phyloP scores from a whole-genome alignment of 768 basidiomycete species.

The Pisolithus albus region DNA sequence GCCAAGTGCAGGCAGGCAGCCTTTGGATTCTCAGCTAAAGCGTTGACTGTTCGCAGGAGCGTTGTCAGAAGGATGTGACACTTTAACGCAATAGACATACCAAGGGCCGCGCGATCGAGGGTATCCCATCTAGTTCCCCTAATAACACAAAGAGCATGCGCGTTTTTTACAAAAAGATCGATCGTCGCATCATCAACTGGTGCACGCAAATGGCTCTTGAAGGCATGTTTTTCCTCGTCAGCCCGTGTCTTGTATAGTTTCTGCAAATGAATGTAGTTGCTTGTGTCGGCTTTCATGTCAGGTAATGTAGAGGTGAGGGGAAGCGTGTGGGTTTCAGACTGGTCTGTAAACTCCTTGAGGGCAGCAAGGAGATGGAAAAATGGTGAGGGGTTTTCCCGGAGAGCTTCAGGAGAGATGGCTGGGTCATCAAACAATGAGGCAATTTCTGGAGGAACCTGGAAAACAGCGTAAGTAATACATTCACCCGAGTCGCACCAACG shows the following conservation, averaged over 20 bases:
- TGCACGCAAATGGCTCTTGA: slow-evolving; percentile 44
- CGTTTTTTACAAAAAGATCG: slow-evolving; percentile 74
- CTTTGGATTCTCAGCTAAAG: slow-evolving; percentile 39
- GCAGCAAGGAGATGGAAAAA: slow-evolving; percentile 80
- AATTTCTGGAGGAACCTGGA: slow-evolving; percentile 63
- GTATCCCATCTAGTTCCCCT: slow-evolving; percentile 57
- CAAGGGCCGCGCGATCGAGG: slow-evolving; percentile 44
- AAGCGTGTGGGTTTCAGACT: slow-evolving; percentile 51
- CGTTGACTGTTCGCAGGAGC: slow-evolving; percentile 30
- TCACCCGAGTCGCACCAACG: slow-evolving; percentile 4
- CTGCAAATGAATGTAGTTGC: slow-evolving; percentile 77
- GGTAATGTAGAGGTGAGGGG: slow-evolving; percentile 85
- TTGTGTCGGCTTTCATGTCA: slow-evolving; percentile 93
- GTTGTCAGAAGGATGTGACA: not conserved
- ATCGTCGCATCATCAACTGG: slow-evolving; percentile 47
- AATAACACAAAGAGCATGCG: slow-evolving; percentile 64
- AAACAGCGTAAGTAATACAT: not conserved
- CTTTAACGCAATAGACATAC: slow-evolving; percentile 27
- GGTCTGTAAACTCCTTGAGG: slow-evolving; percentile 55
- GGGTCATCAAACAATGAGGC: slow-evolving; percentile 56
- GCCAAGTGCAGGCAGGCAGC: slow-evolving; percentile 67
- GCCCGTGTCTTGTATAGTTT: slow-evolving; percentile 76
- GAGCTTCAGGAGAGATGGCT: slow-evolving; percentile 36
- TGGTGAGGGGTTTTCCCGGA: slow-evolving; percentile 43
- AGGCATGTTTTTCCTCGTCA: slow-evolving; percentile 53